These are phyloP conservation scores for Yamadazyma blattariae DNA, from an alignment of 1,139 yeast species.

Conservation along the genomic window DNA sequence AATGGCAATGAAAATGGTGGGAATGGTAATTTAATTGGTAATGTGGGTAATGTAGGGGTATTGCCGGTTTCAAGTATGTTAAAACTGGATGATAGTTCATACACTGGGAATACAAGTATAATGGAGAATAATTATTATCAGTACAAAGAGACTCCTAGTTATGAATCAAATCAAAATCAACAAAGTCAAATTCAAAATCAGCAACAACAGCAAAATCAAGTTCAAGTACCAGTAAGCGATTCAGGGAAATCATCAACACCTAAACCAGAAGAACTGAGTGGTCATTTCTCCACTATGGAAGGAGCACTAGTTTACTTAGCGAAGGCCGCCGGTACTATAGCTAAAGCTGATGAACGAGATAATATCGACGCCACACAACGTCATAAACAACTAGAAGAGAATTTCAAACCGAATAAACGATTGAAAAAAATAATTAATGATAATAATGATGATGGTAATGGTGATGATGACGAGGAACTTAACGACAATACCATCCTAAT, in stretches of 20 bases:
- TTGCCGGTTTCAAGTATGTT: not conserved
- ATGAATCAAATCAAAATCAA: not conserved
- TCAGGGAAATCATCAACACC: not conserved
- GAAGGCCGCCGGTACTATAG: slow-evolving; percentile 71
- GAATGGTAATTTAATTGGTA: slow-evolving; percentile 3
- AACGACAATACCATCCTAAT: no score
- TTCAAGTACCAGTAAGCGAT: slow-evolving; percentile 2
- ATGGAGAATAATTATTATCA: not conserved
- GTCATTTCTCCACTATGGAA: slow-evolving; percentile 52
- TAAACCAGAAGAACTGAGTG: slow-evolving; percentile 2
- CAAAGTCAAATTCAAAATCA: not conserved
- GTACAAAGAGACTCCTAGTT: not conserved
- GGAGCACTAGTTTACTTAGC: slow-evolving; percentile 72
- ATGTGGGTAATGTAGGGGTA: slow-evolving; percentile 3
- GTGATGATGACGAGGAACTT: no score
- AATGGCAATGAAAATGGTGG: not conserved
- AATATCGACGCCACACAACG: slow-evolving; percentile 61
- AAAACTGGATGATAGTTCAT: no score
- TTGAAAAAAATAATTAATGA: slow-evolving; percentile 8
- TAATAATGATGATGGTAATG: slow-evolving; percentile 1
- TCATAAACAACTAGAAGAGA: slow-evolving; percentile 46
- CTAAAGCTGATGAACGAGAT: slow-evolving; percentile 64
- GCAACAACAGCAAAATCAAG: not conserved
- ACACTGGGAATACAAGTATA: not conserved
- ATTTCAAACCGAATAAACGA: slow-evolving; percentile 6